These are phyloP conservation scores for Apiotrichum brassicae DNA, from an alignment of 1,284 basidiomycete species.

Conservation along the genomic window DNA sequence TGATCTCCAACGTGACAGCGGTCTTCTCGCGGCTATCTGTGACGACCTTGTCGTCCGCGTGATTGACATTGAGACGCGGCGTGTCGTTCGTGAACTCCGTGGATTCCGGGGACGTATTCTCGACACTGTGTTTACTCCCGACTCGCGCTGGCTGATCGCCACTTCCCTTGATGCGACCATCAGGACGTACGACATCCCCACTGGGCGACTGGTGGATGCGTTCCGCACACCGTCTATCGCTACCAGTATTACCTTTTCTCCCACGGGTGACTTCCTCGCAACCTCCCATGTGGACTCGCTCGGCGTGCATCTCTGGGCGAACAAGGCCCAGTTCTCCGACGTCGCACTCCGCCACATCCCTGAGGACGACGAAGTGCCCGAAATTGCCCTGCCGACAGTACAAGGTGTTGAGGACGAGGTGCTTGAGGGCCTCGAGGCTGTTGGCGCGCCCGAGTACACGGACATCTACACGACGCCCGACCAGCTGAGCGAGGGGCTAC, in stretches of 20 bases:
- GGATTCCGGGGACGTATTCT: conserved; percentile 74
- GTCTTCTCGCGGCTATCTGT: conserved; percentile 74
- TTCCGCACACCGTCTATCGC: conserved; percentile 87
- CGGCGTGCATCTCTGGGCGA: conserved; percentile 94
- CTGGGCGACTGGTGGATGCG: conserved; percentile 82
- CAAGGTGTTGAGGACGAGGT: conserved; percentile 66
- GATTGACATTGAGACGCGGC: conserved; percentile 83
- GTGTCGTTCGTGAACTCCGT: conserved; percentile 76
- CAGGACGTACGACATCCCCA: conserved; percentile 93
- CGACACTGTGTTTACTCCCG: conserved; percentile 83
- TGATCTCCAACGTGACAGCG: conserved; percentile 74
- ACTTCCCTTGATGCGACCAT: conserved; percentile 86
- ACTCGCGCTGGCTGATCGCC: conserved; percentile 86
- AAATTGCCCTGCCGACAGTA: conserved; percentile 71
- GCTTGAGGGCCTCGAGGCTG: conserved; percentile 57
- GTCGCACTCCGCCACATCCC: conserved; percentile 69
- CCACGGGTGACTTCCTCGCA: conserved; percentile 91
- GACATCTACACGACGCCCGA: conserved; percentile 77
- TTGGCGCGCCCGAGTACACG: conserved; percentile 54
- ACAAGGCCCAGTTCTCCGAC: conserved; percentile 86
- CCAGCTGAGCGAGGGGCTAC: conserved; percentile 73
- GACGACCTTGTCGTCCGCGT: conserved; percentile 80
- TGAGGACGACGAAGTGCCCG: conserved; percentile 64
- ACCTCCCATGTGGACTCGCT: conserved; percentile 91
- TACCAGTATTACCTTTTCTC: conserved; percentile 85